These are phyloP conservation scores for Cavenderia fasciculata DNA, from an alignment of 78 protist species.

Conservation along the genomic window DNA sequence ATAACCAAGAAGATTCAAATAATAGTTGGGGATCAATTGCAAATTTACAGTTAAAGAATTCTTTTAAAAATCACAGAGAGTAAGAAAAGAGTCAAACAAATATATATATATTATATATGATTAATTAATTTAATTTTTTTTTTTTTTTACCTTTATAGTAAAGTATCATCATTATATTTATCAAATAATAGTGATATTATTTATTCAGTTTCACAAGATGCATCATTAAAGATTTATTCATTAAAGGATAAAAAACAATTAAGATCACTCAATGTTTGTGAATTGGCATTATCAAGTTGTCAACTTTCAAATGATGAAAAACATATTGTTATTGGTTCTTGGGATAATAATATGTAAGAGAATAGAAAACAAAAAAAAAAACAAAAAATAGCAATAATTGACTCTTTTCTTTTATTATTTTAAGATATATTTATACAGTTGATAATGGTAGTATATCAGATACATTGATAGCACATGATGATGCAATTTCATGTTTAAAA, in stretches of 20 bases:
- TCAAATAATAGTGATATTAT: slow-evolving; percentile 70
- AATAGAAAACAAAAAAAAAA: too few relatives aligned
- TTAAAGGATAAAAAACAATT: slow-evolving; percentile 74
- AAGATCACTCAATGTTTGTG: slow-evolving; percentile 70
- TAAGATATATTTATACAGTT: slow-evolving; percentile 74
- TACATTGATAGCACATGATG: slow-evolving; percentile 78
- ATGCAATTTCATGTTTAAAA: slow-evolving; percentile 76
- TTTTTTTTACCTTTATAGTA: slow-evolving; percentile 16
- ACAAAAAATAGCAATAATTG: too few relatives aligned
- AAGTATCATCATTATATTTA: slow-evolving; percentile 56
- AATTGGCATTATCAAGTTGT: slow-evolving; percentile 80
- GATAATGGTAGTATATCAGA: slow-evolving; percentile 78
- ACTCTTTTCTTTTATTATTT: too few relatives aligned
- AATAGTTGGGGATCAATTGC: slow-evolving; percentile 55
- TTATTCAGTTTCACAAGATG: slow-evolving; percentile 84
- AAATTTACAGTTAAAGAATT: slow-evolving; percentile 1
- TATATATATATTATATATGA: not conserved
- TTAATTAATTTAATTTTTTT: not conserved
- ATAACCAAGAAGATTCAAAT: not conserved
- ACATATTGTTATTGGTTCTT: slow-evolving; percentile 76
- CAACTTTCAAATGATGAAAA: slow-evolving; percentile 77
- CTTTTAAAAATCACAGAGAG: slow-evolving; percentile 77
- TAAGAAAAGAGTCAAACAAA: not conserved
- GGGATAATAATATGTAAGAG: slow-evolving; percentile 86
- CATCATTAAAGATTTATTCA: slow-evolving; percentile 73